Evolutionary conservation across 108 stramenopile genomes (phyloP).

Genomic region (Nitzschia putrida): DNA sequence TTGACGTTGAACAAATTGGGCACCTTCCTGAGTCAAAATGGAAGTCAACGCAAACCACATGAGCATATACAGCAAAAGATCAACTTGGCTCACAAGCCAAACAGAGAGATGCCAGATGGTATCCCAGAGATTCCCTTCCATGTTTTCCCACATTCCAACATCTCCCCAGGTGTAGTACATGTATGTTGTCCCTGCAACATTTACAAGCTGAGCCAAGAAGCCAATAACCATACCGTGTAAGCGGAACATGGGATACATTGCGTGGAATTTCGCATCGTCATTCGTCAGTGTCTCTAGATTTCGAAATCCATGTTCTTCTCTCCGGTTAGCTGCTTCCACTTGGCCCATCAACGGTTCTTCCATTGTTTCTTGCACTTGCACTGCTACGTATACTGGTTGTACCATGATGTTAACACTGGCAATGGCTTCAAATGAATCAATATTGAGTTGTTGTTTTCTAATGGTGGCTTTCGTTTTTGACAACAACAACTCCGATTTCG

Average conservation of each 20-base stretch:
- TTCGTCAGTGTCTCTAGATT: no score
- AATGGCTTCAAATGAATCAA: no score
- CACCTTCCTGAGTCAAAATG: constrained; percentile 9
- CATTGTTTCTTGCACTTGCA: no score
- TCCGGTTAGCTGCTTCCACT: no score
- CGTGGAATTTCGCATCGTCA: not conserved
- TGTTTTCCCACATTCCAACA: not conserved
- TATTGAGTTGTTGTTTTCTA: no score
- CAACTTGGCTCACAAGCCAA: constrained; percentile 5
- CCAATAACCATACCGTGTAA: constrained; percentile 17
- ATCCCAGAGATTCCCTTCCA: not conserved
- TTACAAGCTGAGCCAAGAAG: constrained; percentile 12
- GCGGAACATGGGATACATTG: constrained; percentile 10
- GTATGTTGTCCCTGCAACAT: constrained; percentile 12
- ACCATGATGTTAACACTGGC: no score
- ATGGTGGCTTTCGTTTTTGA: no score
- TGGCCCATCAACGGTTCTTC: no score
- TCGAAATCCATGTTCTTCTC: no score
- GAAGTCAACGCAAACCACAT: constrained; percentile 21
- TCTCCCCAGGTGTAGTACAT: constrained; percentile 21
- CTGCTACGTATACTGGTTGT: no score
- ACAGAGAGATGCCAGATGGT: not conserved
- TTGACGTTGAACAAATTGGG: not conserved
- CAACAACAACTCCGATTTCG: no score
- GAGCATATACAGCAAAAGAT: constrained; percentile 19